These are phyloP conservation scores for Zarea fungicola DNA, from an alignment of 2,329 filamentous ascomycete genomes.

Conservation along the genomic window DNA sequence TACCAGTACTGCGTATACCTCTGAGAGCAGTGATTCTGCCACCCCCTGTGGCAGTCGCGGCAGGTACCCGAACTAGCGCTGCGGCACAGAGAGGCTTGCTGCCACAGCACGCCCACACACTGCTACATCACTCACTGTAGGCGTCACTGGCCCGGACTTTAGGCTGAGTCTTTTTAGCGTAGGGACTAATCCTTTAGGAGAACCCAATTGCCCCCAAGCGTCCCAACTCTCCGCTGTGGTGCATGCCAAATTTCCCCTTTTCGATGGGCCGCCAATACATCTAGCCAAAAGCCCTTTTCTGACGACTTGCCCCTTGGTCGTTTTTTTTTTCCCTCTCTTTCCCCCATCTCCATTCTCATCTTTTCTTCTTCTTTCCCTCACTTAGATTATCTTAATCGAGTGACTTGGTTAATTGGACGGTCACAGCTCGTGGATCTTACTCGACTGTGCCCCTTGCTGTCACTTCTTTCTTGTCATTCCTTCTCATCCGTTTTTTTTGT, in stretches of 20 bases:
- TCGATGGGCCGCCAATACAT: too few species aligned
- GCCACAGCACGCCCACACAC: not conserved
- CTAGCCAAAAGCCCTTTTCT: slow-evolving; percentile 12
- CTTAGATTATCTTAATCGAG: not conserved
- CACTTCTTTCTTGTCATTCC: slow-evolving; percentile 31
- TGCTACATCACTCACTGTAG: not conserved
- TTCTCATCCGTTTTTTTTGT: slow-evolving; percentile 19
- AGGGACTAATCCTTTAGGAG: not conserved
- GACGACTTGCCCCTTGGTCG: slow-evolving; percentile 18
- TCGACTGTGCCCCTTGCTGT: not conserved
- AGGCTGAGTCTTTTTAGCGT: not conserved
- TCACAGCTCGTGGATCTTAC: not conserved
- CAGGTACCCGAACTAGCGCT: not conserved
- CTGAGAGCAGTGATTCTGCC: not conserved
- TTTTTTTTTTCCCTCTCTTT: slow-evolving; percentile 28
- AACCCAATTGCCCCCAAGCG: too few species aligned
- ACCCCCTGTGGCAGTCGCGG: not conserved
- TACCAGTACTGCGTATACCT: too few species aligned
- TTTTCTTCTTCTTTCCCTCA: not conserved
- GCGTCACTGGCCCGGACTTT: not conserved
- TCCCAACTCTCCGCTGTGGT: slow-evolving; percentile 2
- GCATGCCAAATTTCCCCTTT: slow-evolving; percentile 34
- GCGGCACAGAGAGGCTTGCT: not conserved
- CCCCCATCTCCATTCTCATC: slow-evolving; percentile 36
- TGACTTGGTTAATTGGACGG: slow-evolving; percentile 6